Base-by-base conservation (phyloP, 371 early-diverging fungal genomes). In the Syncephalis plumigaleata region DNA sequence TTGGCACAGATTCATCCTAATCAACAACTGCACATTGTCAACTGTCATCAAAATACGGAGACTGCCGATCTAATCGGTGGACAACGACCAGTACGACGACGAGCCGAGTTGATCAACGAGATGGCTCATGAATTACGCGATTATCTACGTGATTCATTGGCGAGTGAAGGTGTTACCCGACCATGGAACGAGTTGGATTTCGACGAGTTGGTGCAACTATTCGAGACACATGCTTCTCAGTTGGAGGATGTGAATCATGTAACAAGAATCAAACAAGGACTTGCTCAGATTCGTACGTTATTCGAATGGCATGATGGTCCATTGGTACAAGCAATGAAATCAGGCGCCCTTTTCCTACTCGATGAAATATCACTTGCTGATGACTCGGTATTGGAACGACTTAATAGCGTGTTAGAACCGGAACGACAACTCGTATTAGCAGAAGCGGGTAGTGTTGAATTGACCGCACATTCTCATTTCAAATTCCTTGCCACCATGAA, bases 401-500 rank as follows among this genome's bases (percentile, higher is more conserved):
- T 99, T 27, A 99, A 99, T 71, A 81, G 83, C 55, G 91, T 99
- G 0, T 68, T 99, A 3, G 99, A 99, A 55, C 87, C 97, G 1
- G 71, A 80, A 39, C 77, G 95, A 40, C 65, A 80, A 2, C 64
- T 99, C 15, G 84, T 91, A 39, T 66, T 99, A 24, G 88, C 98
- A 13, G 99, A 99, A 65, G 91, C 86, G 51, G 84, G 84, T 44
- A 75, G 77, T 17, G 70, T 66, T 37, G 79, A 83, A 40, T 66
- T 91, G 39, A 62, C 59, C 43, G 92, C 79, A 2, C 63, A 63
- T 21, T 64, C 68, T 3, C 73, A 75, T 3, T 98, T 99, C 72
- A 77, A 81, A 47, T 91, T 99, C 60, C 63, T 98, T 45, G 99
- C 99, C n/a, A 98, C 99, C 1, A 99, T 99, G 99, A 99, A 99